Evolutionary conservation across 108 stramenopile genomes (phyloP), one percentile per base, ranked within the genome.

Genomic region (Skeletonema tropicum): DNA sequence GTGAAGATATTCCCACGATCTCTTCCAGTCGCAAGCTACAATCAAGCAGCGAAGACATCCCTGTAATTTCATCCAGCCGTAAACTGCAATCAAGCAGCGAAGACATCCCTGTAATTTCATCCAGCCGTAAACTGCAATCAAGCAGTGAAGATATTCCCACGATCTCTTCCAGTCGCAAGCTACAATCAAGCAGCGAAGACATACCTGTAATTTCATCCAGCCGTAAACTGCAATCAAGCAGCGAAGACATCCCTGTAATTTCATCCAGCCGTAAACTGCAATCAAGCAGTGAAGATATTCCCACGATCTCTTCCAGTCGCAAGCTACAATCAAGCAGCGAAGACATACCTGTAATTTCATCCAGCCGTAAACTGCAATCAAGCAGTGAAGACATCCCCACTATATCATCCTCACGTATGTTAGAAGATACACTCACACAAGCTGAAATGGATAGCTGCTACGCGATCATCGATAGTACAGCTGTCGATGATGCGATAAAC

Each of bases 401-500:
- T 55, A 55, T 55, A 2, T 55, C 52, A 10, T 21, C 52, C 19
- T 7, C 19, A 7, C 52, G 52, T 10, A 55, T 55, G 52, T 23
- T 55, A 29, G 26, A 29, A 29, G 26, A 29, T 29, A 29, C 26
- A 23, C 52, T 55, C 52, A 55, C 52, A 23, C 21, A 55, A 23
- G 52, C 5, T 55, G 52, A 55, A 55, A 55, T n/a, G 10, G 52
- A 55, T 23, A 55, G 52, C 9, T 55, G 52, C 23, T 55, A 55
- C 25, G 23, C 52, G 23, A 55, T 55, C 52, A 55, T 55, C 23
- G 52, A 55, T 55, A 55, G 52, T n/a, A 55, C 52, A 10, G 52
- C 52, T 2, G 52, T 55, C 6, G 23, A 55, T 8, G 52, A 55
- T 9, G 10, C 2, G 7, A 55, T 55, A 8, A 23, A 55, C 2